A percentile compares a stretch with the other conserved stretches of the same genome.
These are phyloP conservation scores for Hypoxylon rubiginosum DNA, from an alignment of 2,329 filamentous ascomycete species.

Conservation along the genomic window DNA sequence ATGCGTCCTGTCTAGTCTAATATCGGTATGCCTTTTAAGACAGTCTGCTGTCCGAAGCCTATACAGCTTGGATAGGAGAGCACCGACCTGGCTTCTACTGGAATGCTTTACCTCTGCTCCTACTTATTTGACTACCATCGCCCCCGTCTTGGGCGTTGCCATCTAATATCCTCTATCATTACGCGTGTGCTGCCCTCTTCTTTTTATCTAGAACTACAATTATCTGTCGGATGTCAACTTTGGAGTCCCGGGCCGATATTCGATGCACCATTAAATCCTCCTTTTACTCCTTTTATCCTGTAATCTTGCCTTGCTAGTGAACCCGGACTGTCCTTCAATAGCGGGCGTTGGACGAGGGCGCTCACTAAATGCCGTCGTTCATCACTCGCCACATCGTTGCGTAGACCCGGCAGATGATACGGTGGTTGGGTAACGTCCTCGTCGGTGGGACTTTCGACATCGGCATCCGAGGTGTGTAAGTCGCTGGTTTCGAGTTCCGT, in stretches of 20 bases:
- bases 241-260: not conserved
- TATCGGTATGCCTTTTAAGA: not conserved
- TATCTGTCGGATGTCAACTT: not conserved
- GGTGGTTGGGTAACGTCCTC: conserved; percentile 36
- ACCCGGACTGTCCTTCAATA: conserved; percentile 14
- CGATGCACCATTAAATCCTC: not conserved
- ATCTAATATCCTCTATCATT: not conserved
- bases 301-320: conserved; percentile 10
- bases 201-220: not conserved
- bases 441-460: conserved; percentile 50
- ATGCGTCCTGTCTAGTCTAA: not conserved
- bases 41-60: not conserved
- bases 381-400: not conserved
- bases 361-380: not conserved
- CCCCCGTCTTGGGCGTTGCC: not conserved
- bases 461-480: conserved; percentile 48
- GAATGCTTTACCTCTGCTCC: not conserved
- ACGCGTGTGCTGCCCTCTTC: not conserved
- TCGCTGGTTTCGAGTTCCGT: conserved; percentile 46
- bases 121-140: not conserved
- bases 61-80: not conserved
- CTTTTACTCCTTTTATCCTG: not conserved
- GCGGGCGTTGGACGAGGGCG: not conserved
- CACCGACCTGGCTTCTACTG: not conserved
- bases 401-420: conserved; percentile 2